A percentile compares a stretch with the other conserved stretches of the same genome.
phyloP scores from a whole-genome alignment of 495 filamentous ascomycete species.

The Darksidea phi region DNA sequence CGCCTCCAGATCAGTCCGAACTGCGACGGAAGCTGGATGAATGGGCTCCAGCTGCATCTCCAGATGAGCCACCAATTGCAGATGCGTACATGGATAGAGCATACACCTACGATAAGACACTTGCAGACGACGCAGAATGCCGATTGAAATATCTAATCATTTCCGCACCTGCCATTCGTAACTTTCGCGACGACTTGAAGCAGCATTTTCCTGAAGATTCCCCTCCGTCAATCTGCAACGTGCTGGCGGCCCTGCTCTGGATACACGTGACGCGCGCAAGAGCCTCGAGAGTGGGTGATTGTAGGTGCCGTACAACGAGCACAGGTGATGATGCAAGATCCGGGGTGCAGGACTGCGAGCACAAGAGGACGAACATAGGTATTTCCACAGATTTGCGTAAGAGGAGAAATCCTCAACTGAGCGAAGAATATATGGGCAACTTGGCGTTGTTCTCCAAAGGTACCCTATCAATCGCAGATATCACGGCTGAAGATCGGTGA shows the following conservation, averaged over 20 bases:
- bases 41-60: neutral
- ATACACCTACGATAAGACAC: conserved; percentile 10
- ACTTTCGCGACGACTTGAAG: conserved; percentile 12
- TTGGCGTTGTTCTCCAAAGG: conserved; percentile 13
- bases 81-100: neutral
- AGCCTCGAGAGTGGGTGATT: neutral
- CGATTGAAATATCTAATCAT: conserved; percentile 16
- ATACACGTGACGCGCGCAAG: conserved; percentile 23
- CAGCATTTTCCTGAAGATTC: neutral
- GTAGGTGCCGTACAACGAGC: too few relatives aligned
- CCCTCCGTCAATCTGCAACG: conserved; percentile 16
- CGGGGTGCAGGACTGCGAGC: neutral
- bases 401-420: conserved; percentile 1
- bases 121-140: conserved; percentile 1
- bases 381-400: conserved; percentile 14
- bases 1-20: conserved; percentile 2
- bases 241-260: conserved; percentile 22
- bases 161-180: neutral
- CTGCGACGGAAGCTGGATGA: conserved; percentile 6
- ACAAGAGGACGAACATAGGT: neutral
- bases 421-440: conserved; percentile 14
- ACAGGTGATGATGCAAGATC: too few relatives aligned
- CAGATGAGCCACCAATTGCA: neutral
- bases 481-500: conserved; percentile 13
- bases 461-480: neutral